Conservation (phyloP, 2,329 filamentous ascomycete genomes). For the Aspergillus pseudotamarii region DNA sequence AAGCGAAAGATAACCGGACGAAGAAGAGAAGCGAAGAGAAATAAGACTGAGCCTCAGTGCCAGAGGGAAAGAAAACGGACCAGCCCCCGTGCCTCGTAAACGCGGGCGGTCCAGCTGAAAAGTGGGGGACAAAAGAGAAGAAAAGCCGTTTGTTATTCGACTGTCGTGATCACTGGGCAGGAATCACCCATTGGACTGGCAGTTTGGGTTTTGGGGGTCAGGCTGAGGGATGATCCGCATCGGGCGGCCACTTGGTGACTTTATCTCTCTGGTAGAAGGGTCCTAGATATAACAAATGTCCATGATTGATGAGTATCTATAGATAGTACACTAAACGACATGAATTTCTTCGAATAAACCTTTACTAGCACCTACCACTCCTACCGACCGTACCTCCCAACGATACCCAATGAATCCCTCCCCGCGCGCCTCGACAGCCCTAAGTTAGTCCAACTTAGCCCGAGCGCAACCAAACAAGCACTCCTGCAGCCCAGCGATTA, state of each 20-base stretch:
- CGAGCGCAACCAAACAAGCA: background rate
- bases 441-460: background rate
- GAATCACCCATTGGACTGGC: background rate
- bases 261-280: background rate
- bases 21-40: background rate
- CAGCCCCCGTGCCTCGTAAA: conserved; percentile 18
- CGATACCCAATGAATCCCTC: background rate
- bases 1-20: conserved; percentile 2
- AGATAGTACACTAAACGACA: background rate
- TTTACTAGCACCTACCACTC: background rate
- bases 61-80: conserved; percentile 11
- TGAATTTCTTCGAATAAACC: background rate
- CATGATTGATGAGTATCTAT: background rate
- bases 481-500: background rate
- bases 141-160: background rate
- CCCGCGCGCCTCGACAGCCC: background rate
- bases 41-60: background rate
- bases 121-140: conserved; percentile 6
- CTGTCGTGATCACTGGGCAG: background rate
- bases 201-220: background rate
- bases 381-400: background rate
- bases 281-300: background rate
- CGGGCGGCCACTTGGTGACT: background rate
- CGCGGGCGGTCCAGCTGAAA: conserved; percentile 24
- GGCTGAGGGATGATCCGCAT: background rate